These are phyloP conservation scores for Pulicaria dysenterica DNA, from an alignment of 129 eudicot genomes.

Conservation along the genomic window DNA sequence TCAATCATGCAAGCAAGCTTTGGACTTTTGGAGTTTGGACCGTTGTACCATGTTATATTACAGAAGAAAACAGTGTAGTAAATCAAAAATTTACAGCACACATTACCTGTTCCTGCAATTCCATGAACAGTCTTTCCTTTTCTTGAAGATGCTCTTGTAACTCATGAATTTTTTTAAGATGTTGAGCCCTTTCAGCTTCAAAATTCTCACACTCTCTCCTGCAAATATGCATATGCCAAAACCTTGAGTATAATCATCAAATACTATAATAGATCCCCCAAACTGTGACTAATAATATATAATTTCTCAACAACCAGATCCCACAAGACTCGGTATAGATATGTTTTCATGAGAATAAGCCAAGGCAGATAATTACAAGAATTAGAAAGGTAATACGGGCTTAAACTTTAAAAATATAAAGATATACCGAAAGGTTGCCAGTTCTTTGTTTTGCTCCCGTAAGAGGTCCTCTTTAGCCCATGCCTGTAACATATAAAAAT, in stretches of 20 bases:
- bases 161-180: slow-evolving; percentile 83
- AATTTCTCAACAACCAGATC: not conserved
- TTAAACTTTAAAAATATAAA: not conserved
- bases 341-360: not conserved
- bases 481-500: slow-evolving; percentile 49
- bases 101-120: slow-evolving; percentile 89
- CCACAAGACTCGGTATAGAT: not conserved
- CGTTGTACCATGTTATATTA: not conserved
- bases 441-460: slow-evolving; percentile 82
- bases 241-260: slow-evolving; percentile 12
- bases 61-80: not conserved
- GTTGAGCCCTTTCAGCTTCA: slow-evolving; percentile 90
- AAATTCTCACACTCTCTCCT: slow-evolving; percentile 89
- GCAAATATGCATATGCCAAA: slow-evolving; percentile 20
- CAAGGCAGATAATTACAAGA: not conserved
- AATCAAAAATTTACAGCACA: no score
- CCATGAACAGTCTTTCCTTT: slow-evolving; percentile 72
- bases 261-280: not conserved
- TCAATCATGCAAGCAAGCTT: not conserved
- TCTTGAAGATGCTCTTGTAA: slow-evolving; percentile 91
- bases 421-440: slow-evolving; percentile 63
- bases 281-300: not conserved
- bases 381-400: not conserved
- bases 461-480: slow-evolving; percentile 99
- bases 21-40: not conserved